phyloP scores from a whole-genome alignment of 257 asterid species.

The Przewalskia tangutica region DNA sequence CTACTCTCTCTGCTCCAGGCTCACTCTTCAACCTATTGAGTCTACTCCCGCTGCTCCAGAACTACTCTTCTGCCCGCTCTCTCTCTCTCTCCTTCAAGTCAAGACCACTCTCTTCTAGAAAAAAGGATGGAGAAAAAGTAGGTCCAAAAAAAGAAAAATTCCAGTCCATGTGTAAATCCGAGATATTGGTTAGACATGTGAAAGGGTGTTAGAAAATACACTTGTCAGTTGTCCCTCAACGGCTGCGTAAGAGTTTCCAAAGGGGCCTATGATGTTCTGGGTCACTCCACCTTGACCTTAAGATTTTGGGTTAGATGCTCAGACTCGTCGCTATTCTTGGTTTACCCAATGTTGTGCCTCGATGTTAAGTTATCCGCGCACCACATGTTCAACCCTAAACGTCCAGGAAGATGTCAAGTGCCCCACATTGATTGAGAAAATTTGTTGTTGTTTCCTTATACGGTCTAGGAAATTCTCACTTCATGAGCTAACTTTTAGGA shows the following conservation, averaged over 20 bases:
- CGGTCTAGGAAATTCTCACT: no score
- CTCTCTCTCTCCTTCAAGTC: no score
- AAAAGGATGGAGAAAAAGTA: no score
- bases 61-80: neutral
- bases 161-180: no score
- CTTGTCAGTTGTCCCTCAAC: neutral
- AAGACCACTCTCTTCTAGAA: no score
- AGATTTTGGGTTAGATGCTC: neutral
- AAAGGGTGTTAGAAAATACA: neutral
- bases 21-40: neutral
- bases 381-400: neutral
- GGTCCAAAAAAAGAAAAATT: no score
- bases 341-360: neutral
- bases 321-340: neutral
- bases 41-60: neutral
- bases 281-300: neutral
- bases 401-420: neutral
- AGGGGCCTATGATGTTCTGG: neutral
- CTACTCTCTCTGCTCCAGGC: neutral
- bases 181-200: neutral
- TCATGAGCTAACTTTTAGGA: neutral
- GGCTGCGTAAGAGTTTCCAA: neutral
- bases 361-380: neutral
- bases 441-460: no score
- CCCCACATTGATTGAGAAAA: neutral